Percentiles rank a stretch among this genome's conserved stretches.
These are phyloP conservation scores for Crataegus laevigata DNA, from an alignment of 306 rosid genomes.

Conservation along the genomic window DNA sequence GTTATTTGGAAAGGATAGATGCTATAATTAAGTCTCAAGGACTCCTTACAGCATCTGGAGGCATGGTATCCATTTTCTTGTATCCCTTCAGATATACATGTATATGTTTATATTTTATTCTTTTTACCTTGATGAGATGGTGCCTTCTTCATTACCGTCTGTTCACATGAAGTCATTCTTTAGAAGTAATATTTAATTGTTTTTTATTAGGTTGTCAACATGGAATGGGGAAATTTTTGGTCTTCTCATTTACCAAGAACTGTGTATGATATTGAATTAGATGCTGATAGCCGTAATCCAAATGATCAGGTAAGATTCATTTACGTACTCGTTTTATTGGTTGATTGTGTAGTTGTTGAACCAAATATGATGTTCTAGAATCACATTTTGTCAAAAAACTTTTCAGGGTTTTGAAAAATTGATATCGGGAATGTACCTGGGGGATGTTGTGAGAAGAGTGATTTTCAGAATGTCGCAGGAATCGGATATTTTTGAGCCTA, in stretches of 20 bases:
- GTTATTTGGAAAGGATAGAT: constrained; percentile 80
- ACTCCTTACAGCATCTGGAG: constrained; percentile 63
- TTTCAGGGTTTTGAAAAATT: constrained; percentile 88
- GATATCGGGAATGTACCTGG: constrained; percentile 96
- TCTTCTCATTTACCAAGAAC: constrained; percentile 93
- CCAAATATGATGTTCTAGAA: not conserved
- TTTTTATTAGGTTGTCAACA: constrained; percentile 63
- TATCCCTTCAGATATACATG: not conserved
- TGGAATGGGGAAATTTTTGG: constrained; percentile 99
- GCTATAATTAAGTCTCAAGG: constrained; percentile 88
- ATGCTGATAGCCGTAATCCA: constrained; percentile 86
- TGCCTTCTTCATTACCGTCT: not conserved
- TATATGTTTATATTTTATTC: not conserved
- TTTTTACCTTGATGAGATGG: not conserved
- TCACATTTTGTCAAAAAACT: constrained; percentile 16
- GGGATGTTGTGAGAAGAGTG: constrained; percentile 88
- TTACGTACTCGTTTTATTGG: constrained; percentile 4
- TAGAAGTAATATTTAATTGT: not conserved
- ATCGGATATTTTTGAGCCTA: constrained; percentile 60
- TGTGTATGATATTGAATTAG: constrained; percentile 63
- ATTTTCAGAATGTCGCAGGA: constrained; percentile 68
- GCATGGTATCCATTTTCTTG: constrained; percentile 52
- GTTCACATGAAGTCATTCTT: not conserved
- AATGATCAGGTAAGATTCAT: constrained; percentile 64
- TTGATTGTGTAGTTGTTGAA: not conserved